Evolutionary conservation across 2,329 filamentous ascomycete genomes (phyloP).

Genomic region (Cryoendolithus antarcticus): DNA sequence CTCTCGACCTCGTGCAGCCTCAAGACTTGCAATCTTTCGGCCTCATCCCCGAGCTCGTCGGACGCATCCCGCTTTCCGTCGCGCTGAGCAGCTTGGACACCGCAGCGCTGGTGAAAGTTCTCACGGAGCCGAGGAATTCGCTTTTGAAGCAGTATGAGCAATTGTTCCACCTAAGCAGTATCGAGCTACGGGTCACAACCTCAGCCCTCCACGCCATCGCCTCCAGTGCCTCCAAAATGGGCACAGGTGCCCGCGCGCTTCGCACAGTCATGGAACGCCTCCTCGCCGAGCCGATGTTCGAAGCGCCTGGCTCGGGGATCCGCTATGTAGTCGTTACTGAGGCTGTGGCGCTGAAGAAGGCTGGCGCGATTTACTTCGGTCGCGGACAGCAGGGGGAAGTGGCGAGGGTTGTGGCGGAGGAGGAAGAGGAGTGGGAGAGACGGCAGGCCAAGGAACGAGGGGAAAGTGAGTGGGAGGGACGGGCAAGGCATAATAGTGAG

Average conservation of each 20-base stretch:
- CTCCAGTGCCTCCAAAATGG: constrained; percentile 52
- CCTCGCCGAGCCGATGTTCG: constrained; percentile 35
- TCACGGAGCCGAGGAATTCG: constrained; percentile 85
- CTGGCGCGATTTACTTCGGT: constrained; percentile 30
- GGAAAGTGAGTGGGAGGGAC: constrained; percentile 15
- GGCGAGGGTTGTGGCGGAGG: constrained; percentile 26
- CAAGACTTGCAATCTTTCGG: constrained; percentile 56
- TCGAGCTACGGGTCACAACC: constrained; percentile 71
- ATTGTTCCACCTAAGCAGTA: constrained; percentile 67
- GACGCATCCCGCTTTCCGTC: constrained; percentile 83
- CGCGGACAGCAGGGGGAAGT: constrained; percentile 30
- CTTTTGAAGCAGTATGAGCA: constrained; percentile 80
- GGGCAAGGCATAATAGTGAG: constrained; percentile 18
- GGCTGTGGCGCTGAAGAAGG: constrained; percentile 31
- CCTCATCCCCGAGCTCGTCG: constrained; percentile 89
- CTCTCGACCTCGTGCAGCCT: constrained; percentile 58
- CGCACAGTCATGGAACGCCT: constrained; percentile 37
- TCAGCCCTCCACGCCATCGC: constrained; percentile 73
- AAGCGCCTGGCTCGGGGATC: constrained; percentile 32
- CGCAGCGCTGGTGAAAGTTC: constrained; percentile 62
- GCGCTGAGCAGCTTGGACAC: constrained; percentile 66
- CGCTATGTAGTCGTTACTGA: constrained; percentile 36
- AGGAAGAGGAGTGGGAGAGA: constrained; percentile 36
- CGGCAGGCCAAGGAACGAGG: constrained; percentile 19
- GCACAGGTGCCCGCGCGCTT: constrained; percentile 52